Evolutionary conservation across 2,329 filamentous ascomycete species (phyloP), one percentile per base, ranked within the genome.

Genomic region (Curvularia eragrostidis): DNA sequence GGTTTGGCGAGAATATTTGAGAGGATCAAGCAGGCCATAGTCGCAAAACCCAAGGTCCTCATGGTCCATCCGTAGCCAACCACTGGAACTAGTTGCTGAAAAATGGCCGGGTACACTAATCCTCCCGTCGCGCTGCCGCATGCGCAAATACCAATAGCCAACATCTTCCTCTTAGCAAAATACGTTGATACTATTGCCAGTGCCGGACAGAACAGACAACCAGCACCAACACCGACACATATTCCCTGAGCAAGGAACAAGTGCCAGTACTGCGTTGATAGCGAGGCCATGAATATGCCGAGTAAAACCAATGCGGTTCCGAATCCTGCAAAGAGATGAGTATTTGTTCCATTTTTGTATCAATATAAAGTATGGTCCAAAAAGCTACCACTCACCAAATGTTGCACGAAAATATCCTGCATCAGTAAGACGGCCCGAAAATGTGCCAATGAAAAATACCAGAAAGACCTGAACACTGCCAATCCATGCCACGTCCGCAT

Each of bases 1-100:
- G 42, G 21, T 26, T 28, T 24, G 21, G 24, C 21, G 23, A 44
- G 23, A 28, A 24, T 44, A n/a, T 44, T 44, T 3, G 24, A 44
- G 42, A 44, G 42, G 2, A 44, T 23, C 19, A 41, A 41, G 19
- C 38, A 41, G 6, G 38, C 38, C 21, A 21, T 41, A 23, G 38
- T 41, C 3, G 24, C 15, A 18, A 54, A 82, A 0, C 84, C 86
- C 47, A 88, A 78, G 0, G 82, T 81, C 0, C 87, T 78, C 38
- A 87, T 79, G 0, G 87, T 87, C 85, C 86, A 88, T 0, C 79
- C 79, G 66, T 87, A 89, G 5, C 66, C 66, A 13, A 66, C 41
- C 12, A 5, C 48, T 0, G 53, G 49, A 2, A 69, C 10, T 18
- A 61, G 41, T 10, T 57, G 32, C 38, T 51, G 47, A 4, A 50